phyloP scores from a whole-genome alignment of 2,329 filamentous ascomycete genomes.

The Pseudonectria foliicola region DNA sequence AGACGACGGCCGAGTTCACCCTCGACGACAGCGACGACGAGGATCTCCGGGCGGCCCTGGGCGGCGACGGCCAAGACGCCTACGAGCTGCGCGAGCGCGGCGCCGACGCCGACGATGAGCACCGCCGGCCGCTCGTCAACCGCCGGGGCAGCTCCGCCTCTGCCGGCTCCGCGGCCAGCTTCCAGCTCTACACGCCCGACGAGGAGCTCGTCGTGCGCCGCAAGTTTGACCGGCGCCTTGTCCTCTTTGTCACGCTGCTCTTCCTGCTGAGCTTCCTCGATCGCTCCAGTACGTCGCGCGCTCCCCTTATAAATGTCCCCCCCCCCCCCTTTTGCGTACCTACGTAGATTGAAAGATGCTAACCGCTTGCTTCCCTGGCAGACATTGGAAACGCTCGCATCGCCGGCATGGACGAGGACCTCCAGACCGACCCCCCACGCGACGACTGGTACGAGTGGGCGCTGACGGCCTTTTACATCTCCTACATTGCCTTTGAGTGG shows the following conservation, averaged over 20 bases:
- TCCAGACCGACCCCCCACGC: conserved; percentile 41
- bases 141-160: conserved; percentile 13
- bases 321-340: neutral
- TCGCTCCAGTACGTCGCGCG: conserved; percentile 71
- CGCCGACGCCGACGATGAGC: conserved; percentile 10
- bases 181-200: conserved; percentile 46
- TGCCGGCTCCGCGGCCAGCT: conserved; percentile 28
- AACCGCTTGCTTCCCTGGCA: conserved; percentile 23
- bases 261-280: conserved; percentile 85
- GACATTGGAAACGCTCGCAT: conserved; percentile 58
- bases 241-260: conserved; percentile 72
- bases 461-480: conserved; percentile 53
- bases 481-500: conserved; percentile 60
- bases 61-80: conserved; percentile 23
- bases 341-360: too few relatives aligned
- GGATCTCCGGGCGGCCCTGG: conserved; percentile 27
- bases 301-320: too few relatives aligned
- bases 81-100: conserved; percentile 25
- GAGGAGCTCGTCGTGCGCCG: conserved; percentile 66
- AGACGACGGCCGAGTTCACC: conserved; percentile 30
- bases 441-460: conserved; percentile 53
- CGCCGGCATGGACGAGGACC: conserved; percentile 56
- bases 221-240: conserved; percentile 71
- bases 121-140: conserved; percentile 16
- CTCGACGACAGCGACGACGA: conserved; percentile 30